Evolutionary conservation across 768 basidiomycete species (phyloP), one percentile per base, ranked within the genome.

Genomic region (Boletus barrowsii): DNA sequence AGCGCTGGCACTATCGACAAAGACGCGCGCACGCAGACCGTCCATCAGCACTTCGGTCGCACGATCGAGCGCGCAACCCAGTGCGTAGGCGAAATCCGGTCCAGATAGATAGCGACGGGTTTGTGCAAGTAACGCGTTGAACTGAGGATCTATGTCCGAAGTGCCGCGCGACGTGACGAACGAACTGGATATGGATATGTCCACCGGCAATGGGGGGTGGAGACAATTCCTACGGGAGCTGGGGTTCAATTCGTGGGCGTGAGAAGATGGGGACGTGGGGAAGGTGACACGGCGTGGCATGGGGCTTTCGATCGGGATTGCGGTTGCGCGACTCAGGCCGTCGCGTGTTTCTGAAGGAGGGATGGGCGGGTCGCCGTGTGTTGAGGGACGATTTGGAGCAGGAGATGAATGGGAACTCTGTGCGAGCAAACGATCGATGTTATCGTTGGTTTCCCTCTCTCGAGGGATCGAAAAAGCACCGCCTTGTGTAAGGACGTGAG

Each of bases 21-120:
- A 94, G 24, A 91, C 78, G 17, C 84, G 81, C 49, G 72, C 76
- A 61, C 84, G 81, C 37, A 97, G 74, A 8, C 82, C 81, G 1
- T 76, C 75, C 54, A 90, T 77, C 26, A 96, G 64, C 7, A 84
- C 75, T 33, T 79, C 79, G 15, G 84, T 83, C 36, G 89, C 84
- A 3, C 76, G 75, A 63, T 90, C 90, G 24, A 97, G 77, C 48
- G 83, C 83, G n/a, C 79, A 80, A 47, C 87, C 84, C 11, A 95
- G 76, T 0, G 91, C 86, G 45, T 76, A 71, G 5, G 79, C 73
- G 57, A 92, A 93, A 68, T 94, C 88, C 0, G 84, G 71, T 0
- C 87, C 87, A 1, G 77, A 66, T 30, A 96, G 68, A 39, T 87
- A 77, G 0, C 68, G 62, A 39, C 81, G 78, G 2, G 91, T 90